phyloP scores from a whole-genome alignment of 2,329 filamentous ascomycete genomes.

The Aspergillus pseudoterreus region DNA sequence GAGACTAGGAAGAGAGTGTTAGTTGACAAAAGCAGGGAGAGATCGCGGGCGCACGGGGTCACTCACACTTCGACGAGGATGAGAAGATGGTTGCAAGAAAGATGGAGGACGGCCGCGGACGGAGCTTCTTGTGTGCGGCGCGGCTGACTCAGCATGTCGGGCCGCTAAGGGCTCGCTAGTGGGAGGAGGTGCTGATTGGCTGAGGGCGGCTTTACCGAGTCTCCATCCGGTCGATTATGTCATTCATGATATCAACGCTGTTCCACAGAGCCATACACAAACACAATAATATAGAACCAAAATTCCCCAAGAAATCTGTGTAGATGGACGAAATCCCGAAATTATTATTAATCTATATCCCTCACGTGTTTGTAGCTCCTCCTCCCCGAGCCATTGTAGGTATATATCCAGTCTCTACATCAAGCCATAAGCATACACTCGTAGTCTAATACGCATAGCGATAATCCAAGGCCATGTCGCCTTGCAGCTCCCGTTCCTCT shows the following conservation, averaged over 20 bases:
- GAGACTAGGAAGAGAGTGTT: slow-evolving; percentile 21
- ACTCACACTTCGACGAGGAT: slow-evolving; percentile 44
- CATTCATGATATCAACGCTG: slow-evolving; percentile 1
- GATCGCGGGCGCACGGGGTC: slow-evolving; percentile 4
- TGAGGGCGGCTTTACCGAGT: slow-evolving; percentile 18
- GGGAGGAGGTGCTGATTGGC: slow-evolving; percentile 13
- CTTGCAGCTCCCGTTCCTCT: slow-evolving; percentile 33
- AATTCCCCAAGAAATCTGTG: too few species aligned
- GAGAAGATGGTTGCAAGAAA: slow-evolving; percentile 43
- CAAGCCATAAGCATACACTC: background rate
- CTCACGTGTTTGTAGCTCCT: too few species aligned
- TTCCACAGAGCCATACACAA: background rate
- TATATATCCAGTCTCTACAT: background rate
- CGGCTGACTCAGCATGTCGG: slow-evolving; percentile 34
- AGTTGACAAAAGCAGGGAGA: slow-evolving; percentile 7
- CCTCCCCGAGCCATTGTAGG: background rate
- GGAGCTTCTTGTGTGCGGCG: slow-evolving; percentile 39
- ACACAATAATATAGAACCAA: too few species aligned
- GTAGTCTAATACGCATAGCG: slow-evolving; percentile 34
- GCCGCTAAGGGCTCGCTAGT: slow-evolving; percentile 31
- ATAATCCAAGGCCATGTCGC: slow-evolving; percentile 42
- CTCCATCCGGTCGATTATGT: slow-evolving; percentile 9
- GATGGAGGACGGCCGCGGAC: slow-evolving; percentile 28
- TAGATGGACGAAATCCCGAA: too few species aligned
- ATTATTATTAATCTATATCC: too few species aligned